Conservation (phyloP, 495 filamentous ascomycete species). For the Trichoderma reesei region DNA sequence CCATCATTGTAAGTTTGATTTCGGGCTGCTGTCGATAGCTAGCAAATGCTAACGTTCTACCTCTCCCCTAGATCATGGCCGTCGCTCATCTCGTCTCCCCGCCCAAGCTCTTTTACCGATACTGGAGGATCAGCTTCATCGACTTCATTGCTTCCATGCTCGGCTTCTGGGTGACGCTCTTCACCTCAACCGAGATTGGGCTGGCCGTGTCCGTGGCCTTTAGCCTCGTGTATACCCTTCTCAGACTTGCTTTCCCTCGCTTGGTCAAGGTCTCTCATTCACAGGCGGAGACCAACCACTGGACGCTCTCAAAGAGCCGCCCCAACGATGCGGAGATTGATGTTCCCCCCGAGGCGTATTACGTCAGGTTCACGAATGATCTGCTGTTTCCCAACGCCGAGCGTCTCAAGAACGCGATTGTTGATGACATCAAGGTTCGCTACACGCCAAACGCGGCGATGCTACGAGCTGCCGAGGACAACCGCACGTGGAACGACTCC, state of each 20-base stretch:
- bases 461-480: neutral
- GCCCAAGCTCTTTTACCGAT: conserved; percentile 27
- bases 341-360: neutral
- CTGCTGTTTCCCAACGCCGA: conserved; percentile 1
- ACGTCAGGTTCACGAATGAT: neutral
- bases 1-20: conserved; percentile 21
- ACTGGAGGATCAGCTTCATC: conserved; percentile 31
- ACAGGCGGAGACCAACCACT: neutral
- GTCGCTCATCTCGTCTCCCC: conserved; percentile 33
- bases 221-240: neutral
- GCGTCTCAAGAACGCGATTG: neutral
- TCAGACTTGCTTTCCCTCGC: neutral
- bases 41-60: neutral
- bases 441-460: neutral
- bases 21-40: neutral
- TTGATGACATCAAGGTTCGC: neutral
- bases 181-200: neutral
- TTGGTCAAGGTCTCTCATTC: neutral
- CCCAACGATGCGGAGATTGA: neutral
- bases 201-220: neutral
- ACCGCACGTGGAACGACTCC: neutral
- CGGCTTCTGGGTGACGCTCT: neutral
- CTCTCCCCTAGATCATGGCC: conserved; percentile 22
- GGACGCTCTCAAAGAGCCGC: neutral
- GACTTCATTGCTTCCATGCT: conserved; percentile 21